Percentiles rank a stretch among this genome's conserved stretches.
These are phyloP conservation scores for Luvunga scandens DNA, from an alignment of 345 rosid species.

Conservation along the genomic window DNA sequence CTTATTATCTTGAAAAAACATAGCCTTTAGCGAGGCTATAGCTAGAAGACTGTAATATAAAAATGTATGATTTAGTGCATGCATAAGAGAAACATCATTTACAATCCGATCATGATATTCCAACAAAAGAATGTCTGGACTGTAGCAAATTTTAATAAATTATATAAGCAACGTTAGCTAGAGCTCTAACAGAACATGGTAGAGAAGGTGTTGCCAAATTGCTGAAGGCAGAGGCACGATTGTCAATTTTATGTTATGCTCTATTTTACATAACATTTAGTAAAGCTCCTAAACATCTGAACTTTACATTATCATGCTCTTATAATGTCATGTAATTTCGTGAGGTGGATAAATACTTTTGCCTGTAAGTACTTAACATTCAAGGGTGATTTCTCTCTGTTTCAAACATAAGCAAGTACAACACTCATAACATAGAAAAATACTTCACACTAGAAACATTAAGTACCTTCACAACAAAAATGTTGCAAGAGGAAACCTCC, in stretches of 20 bases:
- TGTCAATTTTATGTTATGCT: too few species aligned
- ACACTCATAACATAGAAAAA: background rate
- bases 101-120: background rate
- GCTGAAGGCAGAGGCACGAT: background rate
- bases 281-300: too few species aligned
- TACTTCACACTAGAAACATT: background rate
- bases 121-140: background rate
- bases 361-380: background rate
- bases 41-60: background rate
- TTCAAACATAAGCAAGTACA: background rate
- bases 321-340: too few species aligned
- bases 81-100: background rate
- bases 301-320: too few species aligned
- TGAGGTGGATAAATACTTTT: background rate
- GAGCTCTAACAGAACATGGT: background rate
- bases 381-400: background rate
- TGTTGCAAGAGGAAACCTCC: constrained; percentile 95
- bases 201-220: background rate
- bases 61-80: background rate
- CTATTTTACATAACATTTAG: too few species aligned
- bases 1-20: background rate
- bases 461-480: constrained; percentile 75
- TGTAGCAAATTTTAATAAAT: background rate
- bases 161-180: background rate
- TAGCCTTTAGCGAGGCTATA: background rate